These are phyloP conservation scores for Monosporozyma aquatica DNA, from an alignment of 805 yeast genomes.

Conservation along the genomic window DNA sequence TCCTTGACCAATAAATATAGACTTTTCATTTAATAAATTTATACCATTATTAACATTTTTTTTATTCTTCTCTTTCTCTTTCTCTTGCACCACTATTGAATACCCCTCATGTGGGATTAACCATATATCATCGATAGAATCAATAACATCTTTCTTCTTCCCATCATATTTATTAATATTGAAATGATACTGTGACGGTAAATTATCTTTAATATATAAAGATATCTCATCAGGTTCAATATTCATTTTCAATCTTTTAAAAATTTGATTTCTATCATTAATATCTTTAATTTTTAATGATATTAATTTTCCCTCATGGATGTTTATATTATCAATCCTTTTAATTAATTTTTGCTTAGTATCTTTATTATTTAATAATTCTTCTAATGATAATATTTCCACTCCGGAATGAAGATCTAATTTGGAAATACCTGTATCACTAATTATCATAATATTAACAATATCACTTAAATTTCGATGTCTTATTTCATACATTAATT, in stretches of 20 bases:
- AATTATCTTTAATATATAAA: constrained; percentile 1
- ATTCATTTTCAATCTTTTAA: not conserved
- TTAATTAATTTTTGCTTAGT: not conserved
- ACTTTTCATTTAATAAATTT: not conserved
- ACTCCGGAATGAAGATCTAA: too few relatives aligned
- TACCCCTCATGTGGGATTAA: constrained; percentile 1
- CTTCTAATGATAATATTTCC: not conserved
- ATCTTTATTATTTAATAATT: not conserved
- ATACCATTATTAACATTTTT: not conserved
- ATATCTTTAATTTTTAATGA: not conserved
- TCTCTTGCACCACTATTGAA: not conserved
- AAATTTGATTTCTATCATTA: not conserved
- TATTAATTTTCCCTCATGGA: constrained; percentile 18
- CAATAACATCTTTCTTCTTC: not conserved
- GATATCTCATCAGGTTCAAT: not conserved
- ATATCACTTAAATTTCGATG: constrained; percentile 51
- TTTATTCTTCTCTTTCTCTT: too few relatives aligned
- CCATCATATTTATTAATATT: not conserved
- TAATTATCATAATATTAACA: constrained; percentile 67
- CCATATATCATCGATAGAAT: constrained; percentile 4
- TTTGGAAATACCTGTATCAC: constrained; percentile 86
- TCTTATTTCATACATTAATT: constrained; percentile 39
- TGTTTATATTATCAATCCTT: constrained; percentile 27
- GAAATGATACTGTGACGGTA: constrained; percentile 2
- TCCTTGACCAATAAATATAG: constrained; percentile 2